Base-by-base conservation (phyloP, 495 filamentous ascomycete species). In the Trichoderma parareesei region DNA sequence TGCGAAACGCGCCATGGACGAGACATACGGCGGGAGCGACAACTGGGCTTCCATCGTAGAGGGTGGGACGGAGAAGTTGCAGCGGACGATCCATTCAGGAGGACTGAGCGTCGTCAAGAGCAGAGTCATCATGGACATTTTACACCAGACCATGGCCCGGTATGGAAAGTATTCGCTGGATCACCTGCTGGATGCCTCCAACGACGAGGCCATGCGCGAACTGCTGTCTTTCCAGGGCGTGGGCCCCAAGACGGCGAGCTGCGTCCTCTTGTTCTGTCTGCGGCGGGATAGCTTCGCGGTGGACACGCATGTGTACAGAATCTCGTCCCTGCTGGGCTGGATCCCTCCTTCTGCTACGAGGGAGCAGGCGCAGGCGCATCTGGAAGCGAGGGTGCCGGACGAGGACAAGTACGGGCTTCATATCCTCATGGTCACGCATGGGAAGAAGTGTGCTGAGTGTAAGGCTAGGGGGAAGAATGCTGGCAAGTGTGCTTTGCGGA, bases 231-330 rank as follows among this genome's bases (percentile, higher is more conserved):
- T 88, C 66, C 84, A 85, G 4, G 93, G 93, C 35, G 90, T 97
- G 55, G 93, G 92, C 0, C 85, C 88, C 63, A 97, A 96, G 76
- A 96, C 93, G 0, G 92, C 92, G 14, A 86, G 87, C 38, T 97
- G 93, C 70, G 89, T 92, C 27, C 68, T 88, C 20, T 77, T 93
- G 5, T 93, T 93, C 75, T 91, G 88, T 69, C 81, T 92, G 60
- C 81, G 84, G 55, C 81, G 87, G 2, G 84, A 87, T 5, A 86
- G 83, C 69, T 92, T 92, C 70, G 88, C 90, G 0, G 90, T 93
- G n/a, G 90, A 93, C 68, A 93, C 90, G 0, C 90, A 93, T 69
- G 89, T 92, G 42, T 87, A 86, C 70, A 84, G 93, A 3, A 81
- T 94, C 63, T 84, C 83, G 68, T 88, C 86, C 46, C 88, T 89